These are phyloP conservation scores for Diplosphaera chodatii DNA, from an alignment of 139 green algal genomes.

Conservation along the genomic window DNA sequence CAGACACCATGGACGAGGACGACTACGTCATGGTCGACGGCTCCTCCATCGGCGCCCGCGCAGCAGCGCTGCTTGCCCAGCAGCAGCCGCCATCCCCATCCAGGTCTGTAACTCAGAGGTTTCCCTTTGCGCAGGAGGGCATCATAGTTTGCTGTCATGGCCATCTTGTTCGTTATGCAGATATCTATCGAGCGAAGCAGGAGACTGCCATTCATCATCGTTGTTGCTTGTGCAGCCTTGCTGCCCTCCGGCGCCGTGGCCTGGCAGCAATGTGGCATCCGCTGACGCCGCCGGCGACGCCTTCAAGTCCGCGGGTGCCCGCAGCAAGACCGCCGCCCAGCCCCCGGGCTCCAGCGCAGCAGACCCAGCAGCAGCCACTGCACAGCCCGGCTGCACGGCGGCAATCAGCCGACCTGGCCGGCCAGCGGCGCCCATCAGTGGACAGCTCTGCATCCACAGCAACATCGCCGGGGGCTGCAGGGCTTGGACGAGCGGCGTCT, in stretches of 20 bases:
- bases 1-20: conserved; percentile 16
- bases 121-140: too few relatives aligned
- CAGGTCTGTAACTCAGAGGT: too few relatives aligned
- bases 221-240: conserved; percentile 2
- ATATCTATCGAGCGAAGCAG: too few relatives aligned
- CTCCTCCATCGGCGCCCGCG: not conserved
- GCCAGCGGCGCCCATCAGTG: not conserved
- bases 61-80: not conserved
- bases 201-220: too few relatives aligned
- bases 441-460: not conserved
- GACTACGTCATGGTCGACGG: conserved; percentile 21
- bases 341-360: too few relatives aligned
- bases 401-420: not conserved
- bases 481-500: not conserved
- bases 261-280: not conserved
- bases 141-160: too few relatives aligned
- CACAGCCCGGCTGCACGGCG: too few relatives aligned
- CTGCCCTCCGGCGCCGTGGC: not conserved
- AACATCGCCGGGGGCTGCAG: not conserved
- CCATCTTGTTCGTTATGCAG: too few relatives aligned
- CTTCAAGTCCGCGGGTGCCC: not conserved
- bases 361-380: too few relatives aligned
- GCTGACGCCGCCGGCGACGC: not conserved
- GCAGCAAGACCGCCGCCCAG: not conserved
- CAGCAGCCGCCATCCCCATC: conserved; percentile 5